These are phyloP conservation scores for Bathelium albidoporum DNA, from an alignment of 495 filamentous ascomycete species.

Conservation along the genomic window DNA sequence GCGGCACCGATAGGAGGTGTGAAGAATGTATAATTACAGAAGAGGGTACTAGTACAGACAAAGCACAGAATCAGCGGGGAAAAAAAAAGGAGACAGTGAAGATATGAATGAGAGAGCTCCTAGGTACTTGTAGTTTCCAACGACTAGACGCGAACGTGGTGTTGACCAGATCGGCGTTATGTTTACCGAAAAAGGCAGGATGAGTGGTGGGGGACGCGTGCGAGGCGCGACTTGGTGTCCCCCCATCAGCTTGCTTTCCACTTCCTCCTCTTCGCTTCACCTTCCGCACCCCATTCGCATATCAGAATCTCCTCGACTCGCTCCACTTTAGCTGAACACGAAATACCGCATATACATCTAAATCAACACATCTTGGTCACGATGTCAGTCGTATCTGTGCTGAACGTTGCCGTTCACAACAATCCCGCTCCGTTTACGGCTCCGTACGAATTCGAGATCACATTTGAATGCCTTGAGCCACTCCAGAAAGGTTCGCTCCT, in stretches of 20 bases:
- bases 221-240: background rate
- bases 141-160: background rate
- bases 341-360: background rate
- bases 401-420: conserved; percentile 90
- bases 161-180: background rate
- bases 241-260: background rate
- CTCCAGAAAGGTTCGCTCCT: conserved; percentile 68
- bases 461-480: conserved; percentile 90
- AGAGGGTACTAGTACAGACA: background rate
- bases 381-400: conserved; percentile 94
- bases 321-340: background rate
- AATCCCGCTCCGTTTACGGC: conserved; percentile 87
- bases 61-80: background rate
- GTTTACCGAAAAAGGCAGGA: background rate
- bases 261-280: background rate
- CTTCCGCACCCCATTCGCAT: too few species aligned
- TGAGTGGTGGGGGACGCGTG: background rate
- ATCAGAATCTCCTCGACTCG: too few species aligned
- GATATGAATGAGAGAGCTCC: background rate
- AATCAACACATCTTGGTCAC: conserved; percentile 23
- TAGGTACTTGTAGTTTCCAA: background rate
- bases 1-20: too few species aligned
- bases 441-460: conserved; percentile 93
- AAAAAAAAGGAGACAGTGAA: background rate
- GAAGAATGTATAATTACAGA: too few species aligned